Percentiles rank a stretch among this genome's conserved stretches.
Conservation (phyloP, 140 eudicot species). For the Anethum foeniculum region DNA sequence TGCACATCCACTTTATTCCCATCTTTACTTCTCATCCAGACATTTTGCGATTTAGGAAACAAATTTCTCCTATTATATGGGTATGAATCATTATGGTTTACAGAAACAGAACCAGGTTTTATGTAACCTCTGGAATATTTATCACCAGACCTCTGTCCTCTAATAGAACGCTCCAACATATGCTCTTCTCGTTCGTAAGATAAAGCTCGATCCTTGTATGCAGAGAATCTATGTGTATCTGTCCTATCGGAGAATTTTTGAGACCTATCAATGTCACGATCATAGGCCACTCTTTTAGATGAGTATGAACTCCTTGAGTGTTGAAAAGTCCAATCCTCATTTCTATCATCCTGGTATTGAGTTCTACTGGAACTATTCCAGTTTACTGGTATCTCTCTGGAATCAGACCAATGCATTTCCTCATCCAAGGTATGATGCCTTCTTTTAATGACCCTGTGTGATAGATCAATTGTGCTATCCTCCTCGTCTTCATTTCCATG, state of each 20-base stretch:
- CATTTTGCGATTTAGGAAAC: slow-evolving; percentile 31
- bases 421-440: slow-evolving; percentile 29
- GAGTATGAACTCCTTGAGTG: slow-evolving; percentile 19
- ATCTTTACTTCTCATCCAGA: slow-evolving; percentile 31
- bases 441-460: slow-evolving; percentile 34
- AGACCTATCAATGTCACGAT: slow-evolving; percentile 14
- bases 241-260: slow-evolving; percentile 20
- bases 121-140: slow-evolving; percentile 29
- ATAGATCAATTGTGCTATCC: slow-evolving; percentile 22
- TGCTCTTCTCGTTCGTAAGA: slow-evolving; percentile 31
- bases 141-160: slow-evolving; percentile 27
- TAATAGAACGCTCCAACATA: slow-evolving; percentile 20
- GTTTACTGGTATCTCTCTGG: slow-evolving; percentile 27
- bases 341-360: slow-evolving; percentile 20
- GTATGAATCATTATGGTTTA: slow-evolving; percentile 21
- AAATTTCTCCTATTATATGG: slow-evolving; percentile 22
- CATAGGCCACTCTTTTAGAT: slow-evolving; percentile 25
- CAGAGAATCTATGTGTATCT: slow-evolving; percentile 10
- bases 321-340: slow-evolving; percentile 33
- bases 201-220: slow-evolving; percentile 19
- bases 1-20: slow-evolving; percentile 26
- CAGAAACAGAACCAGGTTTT: slow-evolving; percentile 24
- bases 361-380: slow-evolving; percentile 28
- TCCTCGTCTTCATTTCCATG: slow-evolving; percentile 18
- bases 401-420: slow-evolving; percentile 28